Evolutionary conservation across 1,139 yeast species (phyloP).

Genomic region (Hansenula anomala): DNA sequence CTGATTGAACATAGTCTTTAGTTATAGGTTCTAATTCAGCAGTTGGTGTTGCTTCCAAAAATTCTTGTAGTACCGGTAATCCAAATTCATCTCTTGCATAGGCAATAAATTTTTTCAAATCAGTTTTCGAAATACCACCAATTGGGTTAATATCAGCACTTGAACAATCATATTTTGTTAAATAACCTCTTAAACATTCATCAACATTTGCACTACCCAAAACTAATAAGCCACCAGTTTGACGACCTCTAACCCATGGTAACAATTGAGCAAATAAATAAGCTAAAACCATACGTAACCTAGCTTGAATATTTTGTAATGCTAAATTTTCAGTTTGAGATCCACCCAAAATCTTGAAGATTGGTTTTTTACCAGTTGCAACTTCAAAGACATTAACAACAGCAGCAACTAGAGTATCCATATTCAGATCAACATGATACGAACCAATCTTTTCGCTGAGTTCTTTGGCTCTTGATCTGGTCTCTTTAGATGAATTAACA

Average conservation of each 20-base stretch:
- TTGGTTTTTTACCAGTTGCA: slow-evolving; percentile 86
- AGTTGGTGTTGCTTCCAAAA: slow-evolving; percentile 89
- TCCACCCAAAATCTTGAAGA: slow-evolving; percentile 92
- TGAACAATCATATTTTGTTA: slow-evolving; percentile 95
- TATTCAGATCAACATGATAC: slow-evolving; percentile 85
- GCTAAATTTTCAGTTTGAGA: slow-evolving; percentile 88
- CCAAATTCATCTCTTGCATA: slow-evolving; percentile 71
- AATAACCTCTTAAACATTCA: slow-evolving; percentile 90
- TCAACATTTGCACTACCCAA: slow-evolving; percentile 98
- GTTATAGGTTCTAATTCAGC: slow-evolving; percentile 98
- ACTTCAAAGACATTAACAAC: slow-evolving; percentile 74
- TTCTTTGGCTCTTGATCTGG: slow-evolving; percentile 77
- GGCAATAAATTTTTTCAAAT: slow-evolving; percentile 75
- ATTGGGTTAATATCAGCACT: slow-evolving; percentile 97
- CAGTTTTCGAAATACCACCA: slow-evolving; percentile 95
- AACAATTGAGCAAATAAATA: slow-evolving; percentile 89
- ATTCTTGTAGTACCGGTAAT: slow-evolving; percentile 71
- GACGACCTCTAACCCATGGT: slow-evolving; percentile 85
- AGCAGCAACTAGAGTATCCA: slow-evolving; percentile 78
- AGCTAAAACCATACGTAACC: slow-evolving; percentile 90
- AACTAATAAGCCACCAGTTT: slow-evolving; percentile 71
- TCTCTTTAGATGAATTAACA: slow-evolving; percentile 81
- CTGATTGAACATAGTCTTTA: slow-evolving; percentile 86
- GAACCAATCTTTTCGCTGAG: slow-evolving; percentile 77
- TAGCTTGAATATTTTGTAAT: slow-evolving; percentile 91